phyloP scores from a whole-genome alignment of 176 grass and related monocot genomes.

The Oryza meridionalis region DNA sequence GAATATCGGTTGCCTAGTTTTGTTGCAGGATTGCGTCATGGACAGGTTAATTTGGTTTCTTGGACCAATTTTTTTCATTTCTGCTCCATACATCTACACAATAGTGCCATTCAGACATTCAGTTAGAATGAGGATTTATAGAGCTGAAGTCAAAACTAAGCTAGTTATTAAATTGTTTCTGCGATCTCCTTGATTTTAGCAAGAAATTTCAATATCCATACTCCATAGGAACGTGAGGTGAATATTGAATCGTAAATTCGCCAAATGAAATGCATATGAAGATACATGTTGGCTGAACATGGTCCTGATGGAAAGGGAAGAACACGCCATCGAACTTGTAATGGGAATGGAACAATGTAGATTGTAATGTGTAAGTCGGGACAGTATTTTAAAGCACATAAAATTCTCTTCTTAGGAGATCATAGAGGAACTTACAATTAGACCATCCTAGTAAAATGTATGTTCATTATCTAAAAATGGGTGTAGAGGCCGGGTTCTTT shows the following conservation, averaged over 20 bases:
- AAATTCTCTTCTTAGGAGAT: neutral
- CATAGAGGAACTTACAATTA: neutral
- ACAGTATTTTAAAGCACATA: no score
- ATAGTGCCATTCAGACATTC: neutral
- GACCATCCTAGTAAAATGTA: no score
- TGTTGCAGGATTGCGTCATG: neutral
- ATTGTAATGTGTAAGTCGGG: neutral
- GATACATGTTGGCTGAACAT: neutral
- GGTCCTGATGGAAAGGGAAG: neutral
- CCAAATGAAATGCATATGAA: neutral
- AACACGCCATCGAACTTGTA: neutral
- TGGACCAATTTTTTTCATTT: neutral
- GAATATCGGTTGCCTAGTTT: neutral
- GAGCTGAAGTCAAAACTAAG: neutral
- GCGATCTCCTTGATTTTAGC: neutral
- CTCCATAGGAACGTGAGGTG: neutral
- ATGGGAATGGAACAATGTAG: neutral
- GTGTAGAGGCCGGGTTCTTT: no score
- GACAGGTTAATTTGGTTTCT: slow-evolving; percentile 6
- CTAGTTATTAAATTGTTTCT: neutral
- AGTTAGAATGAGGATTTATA: neutral
- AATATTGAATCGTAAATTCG: neutral
- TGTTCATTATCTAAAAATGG: no score
- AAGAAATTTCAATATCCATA: neutral
- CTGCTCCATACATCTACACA: neutral